These are phyloP conservation scores for Effrenium voratum DNA, from an alignment of 73 alveolate genomes.

Conservation along the genomic window DNA sequence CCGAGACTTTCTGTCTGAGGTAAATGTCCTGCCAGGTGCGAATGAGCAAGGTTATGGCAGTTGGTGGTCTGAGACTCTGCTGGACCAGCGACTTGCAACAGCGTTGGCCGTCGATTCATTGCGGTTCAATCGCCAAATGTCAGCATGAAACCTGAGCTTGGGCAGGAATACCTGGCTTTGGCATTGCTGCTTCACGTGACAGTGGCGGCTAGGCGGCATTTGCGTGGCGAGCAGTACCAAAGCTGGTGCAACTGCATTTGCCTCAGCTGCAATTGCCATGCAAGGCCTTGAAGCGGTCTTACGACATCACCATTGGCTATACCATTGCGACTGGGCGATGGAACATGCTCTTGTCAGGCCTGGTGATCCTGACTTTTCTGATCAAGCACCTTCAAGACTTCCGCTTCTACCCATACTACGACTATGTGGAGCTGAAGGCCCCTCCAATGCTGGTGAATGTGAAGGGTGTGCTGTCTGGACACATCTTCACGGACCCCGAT, in stretches of 20 bases:
- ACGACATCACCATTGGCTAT: constrained; percentile 92
- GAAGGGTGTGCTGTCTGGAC: constrained; percentile 68
- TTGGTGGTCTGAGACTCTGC: background rate
- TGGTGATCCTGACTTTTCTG: constrained; percentile 67
- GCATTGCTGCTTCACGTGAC: constrained; percentile 67
- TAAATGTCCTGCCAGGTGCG: too few species aligned
- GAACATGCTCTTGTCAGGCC: constrained; percentile 88
- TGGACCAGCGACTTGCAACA: background rate
- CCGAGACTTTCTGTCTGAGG: too few species aligned
- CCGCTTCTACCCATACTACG: constrained; percentile 81
- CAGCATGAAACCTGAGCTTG: too few species aligned
- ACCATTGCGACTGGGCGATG: constrained; percentile 92
- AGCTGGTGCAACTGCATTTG: too few species aligned
- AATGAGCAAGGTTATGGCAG: too few species aligned
- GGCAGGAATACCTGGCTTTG: constrained; percentile 64
- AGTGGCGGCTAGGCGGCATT: too few species aligned
- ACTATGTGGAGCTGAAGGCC: constrained; percentile 67
- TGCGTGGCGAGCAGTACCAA: too few species aligned
- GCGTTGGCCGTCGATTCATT: background rate
- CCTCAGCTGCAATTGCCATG: too few species aligned
- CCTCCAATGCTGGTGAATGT: constrained; percentile 37
- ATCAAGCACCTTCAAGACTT: constrained; percentile 74
- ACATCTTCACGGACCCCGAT: constrained; percentile 60
- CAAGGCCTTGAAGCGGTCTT: constrained; percentile 80
- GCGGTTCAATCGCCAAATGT: too few species aligned